Evolutionary conservation across 2,329 filamentous ascomycete species (phyloP), one percentile per base, ranked within the genome.

Genomic region (Hymenoscyphus infarciens): DNA sequence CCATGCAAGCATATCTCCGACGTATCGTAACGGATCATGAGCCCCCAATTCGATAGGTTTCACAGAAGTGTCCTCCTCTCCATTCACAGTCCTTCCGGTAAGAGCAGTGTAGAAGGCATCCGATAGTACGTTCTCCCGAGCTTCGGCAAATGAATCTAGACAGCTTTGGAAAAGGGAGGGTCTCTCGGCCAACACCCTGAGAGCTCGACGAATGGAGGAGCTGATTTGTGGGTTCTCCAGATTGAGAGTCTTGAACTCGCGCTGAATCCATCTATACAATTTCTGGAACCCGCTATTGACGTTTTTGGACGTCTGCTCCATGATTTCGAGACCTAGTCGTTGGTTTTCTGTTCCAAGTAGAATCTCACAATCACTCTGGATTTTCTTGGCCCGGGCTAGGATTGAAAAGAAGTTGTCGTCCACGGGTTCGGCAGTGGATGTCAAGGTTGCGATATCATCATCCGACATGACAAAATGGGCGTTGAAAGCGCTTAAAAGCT

Each of bases 1-100:
- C 95, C 95, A 99, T 5, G 95, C 95, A 15, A 99, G 83, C 93
- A 99, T 99, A 73, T 99, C 95, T 60, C 95, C 92, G 2, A 96
- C 87, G 74, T 98, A 98, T 22, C 95, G 87, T 29, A 98, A 78
- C 1, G 92, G 88, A 72, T 99, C 95, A 74, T 98, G 94, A 0
- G 95, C 94, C 11, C 88, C 89, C 70, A 98, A 85, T 73, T 99
- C 94, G 67, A 99, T 99, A 0, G 95, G 94, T 73, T 98, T 97
- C 39, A 89, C 80, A 2, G 83, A 83, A 27, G 79, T 78, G 65
- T 90, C 84, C 54, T 83, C 81, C 29, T 81, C 80, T 0, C 85
- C 83, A 11, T 81, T 82, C 5, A 84, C 78, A 13, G 82, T 79
- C 1, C 80, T 83, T 42, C 94, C 94, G 0, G 92, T 97, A 58